Conservation (phyloP, 345 rosid genomes). For the Lumnitzera racemosa region DNA sequence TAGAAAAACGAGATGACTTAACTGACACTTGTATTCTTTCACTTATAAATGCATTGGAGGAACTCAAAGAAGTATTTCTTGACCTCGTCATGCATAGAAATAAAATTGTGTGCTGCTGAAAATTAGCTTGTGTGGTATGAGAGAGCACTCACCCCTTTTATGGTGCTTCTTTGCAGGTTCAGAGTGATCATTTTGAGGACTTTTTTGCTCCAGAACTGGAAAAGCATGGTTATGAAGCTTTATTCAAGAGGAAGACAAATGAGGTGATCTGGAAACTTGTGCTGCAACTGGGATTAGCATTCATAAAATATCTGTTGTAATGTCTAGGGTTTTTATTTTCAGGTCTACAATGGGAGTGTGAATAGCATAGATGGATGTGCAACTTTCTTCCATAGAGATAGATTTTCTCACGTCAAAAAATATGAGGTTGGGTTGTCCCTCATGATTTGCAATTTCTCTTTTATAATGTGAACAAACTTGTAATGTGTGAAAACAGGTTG, state of each 20-base stretch:
- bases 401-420: conserved; percentile 96
- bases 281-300: neutral
- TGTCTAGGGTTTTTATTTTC: conserved; percentile 10
- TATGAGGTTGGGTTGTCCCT: conserved; percentile 58
- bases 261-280: conserved; percentile 45
- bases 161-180: conserved; percentile 51
- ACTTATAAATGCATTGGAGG: no score
- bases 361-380: conserved; percentile 87
- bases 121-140: no score
- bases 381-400: conserved; percentile 86
- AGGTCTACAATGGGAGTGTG: conserved; percentile 68
- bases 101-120: no score
- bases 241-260: conserved; percentile 80
- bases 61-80: no score
- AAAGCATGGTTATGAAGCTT: conserved; percentile 91
- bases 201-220: conserved; percentile 90
- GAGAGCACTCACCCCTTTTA: neutral
- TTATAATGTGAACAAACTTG: neutral
- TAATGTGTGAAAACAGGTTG: conserved; percentile 50
- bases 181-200: conserved; percentile 86
- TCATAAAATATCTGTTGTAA: neutral
- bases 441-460: conserved; percentile 3
- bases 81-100: no score
- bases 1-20: no score
- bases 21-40: no score